Evolutionary conservation across 192 early-diverging fungal genomes (phyloP).

Genomic region (Lobulomyces angularis): DNA sequence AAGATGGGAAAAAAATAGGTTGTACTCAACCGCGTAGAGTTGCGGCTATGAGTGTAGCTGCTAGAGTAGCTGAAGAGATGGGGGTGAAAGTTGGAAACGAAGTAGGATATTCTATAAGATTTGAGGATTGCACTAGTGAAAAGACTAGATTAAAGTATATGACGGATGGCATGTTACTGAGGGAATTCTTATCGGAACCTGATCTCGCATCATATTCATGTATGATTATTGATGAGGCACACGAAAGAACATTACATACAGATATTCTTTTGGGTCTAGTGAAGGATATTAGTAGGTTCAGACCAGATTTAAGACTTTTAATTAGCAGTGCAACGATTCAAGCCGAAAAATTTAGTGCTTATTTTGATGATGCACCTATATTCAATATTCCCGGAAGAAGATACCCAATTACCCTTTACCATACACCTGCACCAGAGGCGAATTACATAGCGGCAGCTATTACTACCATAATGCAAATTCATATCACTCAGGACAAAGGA

Average conservation of each 20-base stretch:
- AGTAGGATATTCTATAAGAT: slow-evolving; percentile 95
- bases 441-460: slow-evolving; percentile 91
- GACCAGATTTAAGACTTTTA: slow-evolving; percentile 84
- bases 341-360: slow-evolving; percentile 87
- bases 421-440: slow-evolving; percentile 93
- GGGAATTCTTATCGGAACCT: slow-evolving; percentile 95
- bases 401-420: slow-evolving; percentile 86
- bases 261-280: slow-evolving; percentile 94
- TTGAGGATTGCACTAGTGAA: slow-evolving; percentile 94
- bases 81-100: slow-evolving; percentile 81
- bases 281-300: slow-evolving; percentile 88
- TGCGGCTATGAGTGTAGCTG: slow-evolving; percentile 94
- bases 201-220: slow-evolving; percentile 80
- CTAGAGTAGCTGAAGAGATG: slow-evolving; percentile 95
- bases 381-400: slow-evolving; percentile 90
- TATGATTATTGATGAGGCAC: slow-evolving; percentile 97
- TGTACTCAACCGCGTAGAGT: slow-evolving; percentile 98
- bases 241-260: slow-evolving; percentile 92
- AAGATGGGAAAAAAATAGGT: slow-evolving; percentile 68
- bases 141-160: slow-evolving; percentile 95
- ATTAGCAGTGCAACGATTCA: slow-evolving; percentile 98
- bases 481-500: slow-evolving; percentile 74
- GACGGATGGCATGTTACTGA: slow-evolving; percentile 96
- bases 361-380: slow-evolving; percentile 88
- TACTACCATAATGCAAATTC: slow-evolving; percentile 85